These are phyloP conservation scores for Termitomyces sp. DNA, from an alignment of 768 basidiomycete genomes.

Conservation along the genomic window DNA sequence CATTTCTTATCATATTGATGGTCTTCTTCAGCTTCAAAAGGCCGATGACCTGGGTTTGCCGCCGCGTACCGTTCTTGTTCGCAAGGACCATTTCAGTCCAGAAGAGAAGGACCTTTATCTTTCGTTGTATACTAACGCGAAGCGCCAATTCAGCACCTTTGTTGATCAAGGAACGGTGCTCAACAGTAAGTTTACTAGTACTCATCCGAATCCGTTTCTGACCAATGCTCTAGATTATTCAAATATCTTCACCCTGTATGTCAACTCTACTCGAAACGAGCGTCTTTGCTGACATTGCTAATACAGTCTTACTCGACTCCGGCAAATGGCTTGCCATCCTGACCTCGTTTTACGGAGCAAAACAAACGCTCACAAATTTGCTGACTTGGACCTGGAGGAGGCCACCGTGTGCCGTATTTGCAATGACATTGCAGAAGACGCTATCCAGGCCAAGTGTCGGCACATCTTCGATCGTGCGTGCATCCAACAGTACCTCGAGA, in stretches of 20 bases:
- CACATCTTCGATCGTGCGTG: slow-evolving; percentile 97
- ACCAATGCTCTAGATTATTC: slow-evolving; percentile 64
- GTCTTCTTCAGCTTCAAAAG: slow-evolving; percentile 66
- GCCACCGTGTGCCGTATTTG: slow-evolving; percentile 92
- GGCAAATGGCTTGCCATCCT: slow-evolving; percentile 94
- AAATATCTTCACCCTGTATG: slow-evolving; percentile 82
- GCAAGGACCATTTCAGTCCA: slow-evolving; percentile 90
- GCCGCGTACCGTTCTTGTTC: slow-evolving; percentile 85
- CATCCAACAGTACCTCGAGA: slow-evolving; percentile 88
- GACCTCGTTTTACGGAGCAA: slow-evolving; percentile 91
- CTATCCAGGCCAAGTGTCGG: slow-evolving; percentile 88
- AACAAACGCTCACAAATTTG: slow-evolving; percentile 65
- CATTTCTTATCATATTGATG: not conserved
- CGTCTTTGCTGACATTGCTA: slow-evolving; percentile 15
- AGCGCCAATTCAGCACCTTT: slow-evolving; percentile 89
- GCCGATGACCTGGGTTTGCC: slow-evolving; percentile 97
- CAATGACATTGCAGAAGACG: slow-evolving; percentile 95
- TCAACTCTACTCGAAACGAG: not conserved
- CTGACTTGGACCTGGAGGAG: slow-evolving; percentile 59
- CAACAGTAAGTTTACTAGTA: slow-evolving; percentile 65
- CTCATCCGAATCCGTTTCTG: not conserved
- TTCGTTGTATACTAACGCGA: slow-evolving; percentile 90
- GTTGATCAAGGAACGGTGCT: slow-evolving; percentile 87
- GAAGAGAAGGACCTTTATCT: slow-evolving; percentile 96
- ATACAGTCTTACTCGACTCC: slow-evolving; percentile 85